Conservation (phyloP, 805 yeast species). For the Tetrapisispora iriomotensis region DNA sequence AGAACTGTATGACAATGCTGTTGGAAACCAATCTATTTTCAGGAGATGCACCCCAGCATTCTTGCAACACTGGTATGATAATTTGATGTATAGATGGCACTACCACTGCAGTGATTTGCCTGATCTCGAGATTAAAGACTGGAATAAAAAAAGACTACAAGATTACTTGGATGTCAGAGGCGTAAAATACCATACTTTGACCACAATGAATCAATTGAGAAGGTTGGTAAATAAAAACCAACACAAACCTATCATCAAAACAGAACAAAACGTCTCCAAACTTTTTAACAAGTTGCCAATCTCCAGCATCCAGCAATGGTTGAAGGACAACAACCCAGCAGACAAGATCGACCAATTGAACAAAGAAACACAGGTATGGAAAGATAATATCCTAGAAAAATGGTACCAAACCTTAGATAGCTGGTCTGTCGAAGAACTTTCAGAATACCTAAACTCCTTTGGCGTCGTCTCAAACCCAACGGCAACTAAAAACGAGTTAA, state of each 20-base stretch:
- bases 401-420: constrained; percentile 27
- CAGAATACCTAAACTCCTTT: constrained; percentile 33
- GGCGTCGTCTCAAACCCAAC: constrained; percentile 27
- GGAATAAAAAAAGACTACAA: constrained; percentile 39
- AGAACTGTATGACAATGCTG: neutral
- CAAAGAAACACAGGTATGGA: constrained; percentile 7
- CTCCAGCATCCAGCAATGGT: neutral
- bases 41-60: neutral
- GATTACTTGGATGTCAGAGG: constrained; percentile 35
- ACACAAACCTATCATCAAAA: constrained; percentile 28
- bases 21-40: neutral
- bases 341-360: constrained; percentile 30
- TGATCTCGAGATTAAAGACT: constrained; percentile 11
- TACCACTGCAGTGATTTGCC: neutral
- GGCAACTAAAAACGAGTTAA: constrained; percentile 29
- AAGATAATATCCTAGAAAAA: constrained; percentile 10
- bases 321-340: constrained; percentile 5
- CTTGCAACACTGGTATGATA: neutral
- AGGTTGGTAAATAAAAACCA: constrained; percentile 32
- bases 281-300: constrained; percentile 9
- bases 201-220: constrained; percentile 33
- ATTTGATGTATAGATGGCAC: neutral
- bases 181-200: constrained; percentile 31
- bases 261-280: constrained; percentile 17
- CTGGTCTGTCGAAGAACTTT: constrained; percentile 38